Evolutionary conservation across 306 rosid genomes (phyloP), one percentile per base, ranked within the genome.

Genomic region (Trichosanthes truncata): DNA sequence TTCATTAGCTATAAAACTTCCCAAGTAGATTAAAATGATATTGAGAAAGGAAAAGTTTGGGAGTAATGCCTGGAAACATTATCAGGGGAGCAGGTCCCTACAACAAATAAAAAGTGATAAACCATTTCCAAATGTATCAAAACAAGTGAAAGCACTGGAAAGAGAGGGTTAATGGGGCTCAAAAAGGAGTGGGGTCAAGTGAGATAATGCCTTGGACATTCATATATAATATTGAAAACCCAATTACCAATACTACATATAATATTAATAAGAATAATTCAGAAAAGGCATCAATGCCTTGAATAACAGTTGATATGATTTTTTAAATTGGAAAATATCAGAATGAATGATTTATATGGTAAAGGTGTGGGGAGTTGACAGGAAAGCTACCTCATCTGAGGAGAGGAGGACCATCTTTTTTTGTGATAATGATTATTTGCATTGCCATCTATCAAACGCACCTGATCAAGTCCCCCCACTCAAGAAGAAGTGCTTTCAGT

Each of bases 161-260:
- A 76, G 36, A 78, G 18, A 40, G 53, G 23, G 62, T 4, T 74
- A 31, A 74, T 48, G 62, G 26, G 78, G 78, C 77, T 74, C 78
- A 74, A 48, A 49, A 26, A 52, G 59, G 57, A 17, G 60, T 74
- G 78, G 85, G 84, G 82, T 75, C 84, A 49, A 66, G 80, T 48
- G 78, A 66, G 45, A 59, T 78, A 82, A 78, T 20, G 59, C 83
- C 78, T 62, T 21, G 57, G 67, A 76, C 81, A 77, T 49, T 53
- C 55, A 78, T 26, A 10, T 40, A 81, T 33, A 83, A 83, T 77
- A 78, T 62, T 33, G 43, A 62, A 6, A 65, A 65, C 26, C 65
- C 35, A 51, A 59, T 35, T 33, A 66, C 81, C 78, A 85, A 85
- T 49, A 73, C 82, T 79, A 82, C 79, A 53, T 80, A 66, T 40